Base-by-base conservation (phyloP, 495 filamentous ascomycete species). In the Trichodelitschia bisporula region DNA sequence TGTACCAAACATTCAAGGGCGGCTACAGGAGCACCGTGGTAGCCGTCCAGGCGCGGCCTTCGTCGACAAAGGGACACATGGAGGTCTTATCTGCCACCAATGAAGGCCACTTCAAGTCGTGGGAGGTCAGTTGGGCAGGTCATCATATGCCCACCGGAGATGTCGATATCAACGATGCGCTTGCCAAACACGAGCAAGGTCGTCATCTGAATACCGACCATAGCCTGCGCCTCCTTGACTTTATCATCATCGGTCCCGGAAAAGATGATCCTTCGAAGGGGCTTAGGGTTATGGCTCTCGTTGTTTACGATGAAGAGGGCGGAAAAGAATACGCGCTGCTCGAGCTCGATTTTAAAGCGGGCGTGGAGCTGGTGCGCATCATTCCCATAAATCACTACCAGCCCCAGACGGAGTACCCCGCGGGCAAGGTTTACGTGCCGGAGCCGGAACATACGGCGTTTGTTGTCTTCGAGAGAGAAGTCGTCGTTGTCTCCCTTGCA, bases 121-220 rank as follows among this genome's bases (percentile, higher is more conserved):
- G 86, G 86, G 72, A 77, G 43, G 59, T 90, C 3, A 77, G 78
- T 42, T 73, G 82, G 48, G 72, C 76, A 20, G 82, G 82, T 17
- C 73, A 62, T 13, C 61, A 64, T 33, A 50, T 54, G 3, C 45
- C 67, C 23, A 61, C 57, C 36, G 53, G 48, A 29, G 59, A 67
- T 29, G 49, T 57, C 15, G 59, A 69, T 40, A 41, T 56, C 6
- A 55, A 56, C 35, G 35, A 46, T 3, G 44, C 57, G n/a, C 36
- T 67, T 18, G 51, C 31, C 6, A 6, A 24, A 6, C 21, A 24
- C 6, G 21, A 24, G 21, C 21, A 24, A n/a, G 6, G 6, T 6
- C 6, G n/a, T 6, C 6, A 6, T 24, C 21, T 24, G 21, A n/a
- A 24, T n/a, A 48, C 53, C 23, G 50, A 49, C 14, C 18, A 31